A percentile compares a stretch with the other conserved stretches of the same genome.
Evolutionary conservation across 306 rosid genomes (phyloP).

Genomic region (Ziziphus jujuba): DNA sequence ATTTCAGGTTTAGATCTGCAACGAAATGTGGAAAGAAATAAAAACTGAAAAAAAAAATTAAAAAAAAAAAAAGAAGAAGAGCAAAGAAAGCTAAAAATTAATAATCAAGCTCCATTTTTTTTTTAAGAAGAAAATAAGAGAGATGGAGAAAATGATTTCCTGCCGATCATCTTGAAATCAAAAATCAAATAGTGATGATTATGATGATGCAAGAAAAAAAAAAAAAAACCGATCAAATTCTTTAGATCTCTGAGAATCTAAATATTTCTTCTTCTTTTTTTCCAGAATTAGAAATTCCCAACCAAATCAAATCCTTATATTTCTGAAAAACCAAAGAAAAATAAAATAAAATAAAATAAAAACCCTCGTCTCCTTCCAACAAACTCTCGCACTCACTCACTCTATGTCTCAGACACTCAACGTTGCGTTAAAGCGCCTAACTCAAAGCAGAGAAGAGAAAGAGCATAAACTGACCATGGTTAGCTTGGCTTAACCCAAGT

Average conservation of each 20-base stretch:
- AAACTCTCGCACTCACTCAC: slow-evolving; percentile 21
- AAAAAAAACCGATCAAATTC: slow-evolving; percentile 15
- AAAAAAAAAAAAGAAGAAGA: too few species aligned
- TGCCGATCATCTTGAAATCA: slow-evolving; percentile 23
- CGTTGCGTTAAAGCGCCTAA: slow-evolving; percentile 35
- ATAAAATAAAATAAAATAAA: not conserved
- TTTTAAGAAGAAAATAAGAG: slow-evolving; percentile 13
- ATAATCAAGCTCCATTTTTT: slow-evolving; percentile 2
- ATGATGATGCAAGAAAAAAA: not conserved
- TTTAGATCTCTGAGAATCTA: slow-evolving; percentile 52
- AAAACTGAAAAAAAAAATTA: too few species aligned
- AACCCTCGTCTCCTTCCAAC: not conserved
- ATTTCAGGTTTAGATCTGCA: slow-evolving; percentile 37
- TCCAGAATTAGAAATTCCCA: slow-evolving; percentile 23
- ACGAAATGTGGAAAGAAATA: not conserved
- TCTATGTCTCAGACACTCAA: slow-evolving; percentile 11
- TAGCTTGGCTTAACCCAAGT: slow-evolving; percentile 25
- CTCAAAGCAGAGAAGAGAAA: slow-evolving; percentile 20
- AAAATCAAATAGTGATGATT: slow-evolving; percentile 43
- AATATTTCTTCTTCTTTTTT: not conserved
- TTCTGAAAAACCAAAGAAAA: slow-evolving; percentile 12
- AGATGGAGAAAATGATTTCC: slow-evolving; percentile 14
- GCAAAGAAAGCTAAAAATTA: not conserved
- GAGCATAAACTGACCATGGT: slow-evolving; percentile 45
- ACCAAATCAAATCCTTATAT: slow-evolving; percentile 1